Percentiles rank a stretch among this genome's conserved stretches.
Evolutionary conservation across 2,329 filamentous ascomycete genomes (phyloP).

Genomic region (Ceratocystis huliohia): DNA sequence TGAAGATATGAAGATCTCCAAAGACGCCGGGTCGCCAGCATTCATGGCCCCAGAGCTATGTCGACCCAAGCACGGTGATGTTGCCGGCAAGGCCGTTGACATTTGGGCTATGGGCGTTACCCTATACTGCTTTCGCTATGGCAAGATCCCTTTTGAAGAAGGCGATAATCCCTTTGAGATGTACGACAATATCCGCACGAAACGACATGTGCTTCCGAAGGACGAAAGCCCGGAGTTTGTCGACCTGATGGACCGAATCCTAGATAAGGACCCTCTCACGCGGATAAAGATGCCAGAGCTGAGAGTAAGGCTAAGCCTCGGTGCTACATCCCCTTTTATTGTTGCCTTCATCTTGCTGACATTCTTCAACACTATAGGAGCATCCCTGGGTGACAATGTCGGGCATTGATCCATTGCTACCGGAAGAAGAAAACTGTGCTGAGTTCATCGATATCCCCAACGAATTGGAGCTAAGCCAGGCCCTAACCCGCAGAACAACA

Average conservation of each 20-base stretch:
- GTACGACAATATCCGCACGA: constrained; percentile 73
- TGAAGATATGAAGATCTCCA: constrained; percentile 76
- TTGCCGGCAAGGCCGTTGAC: constrained; percentile 81
- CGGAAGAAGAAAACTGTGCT: constrained; percentile 74
- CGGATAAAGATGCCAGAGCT: constrained; percentile 74
- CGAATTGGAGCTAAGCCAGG: constrained; percentile 76
- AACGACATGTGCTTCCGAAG: constrained; percentile 48
- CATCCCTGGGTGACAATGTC: constrained; percentile 86
- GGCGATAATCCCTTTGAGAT: constrained; percentile 62
- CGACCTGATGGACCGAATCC: constrained; percentile 58
- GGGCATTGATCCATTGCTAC: constrained; percentile 64
- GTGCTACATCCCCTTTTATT: not conserved
- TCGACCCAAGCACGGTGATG: constrained; percentile 68
- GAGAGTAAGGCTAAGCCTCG: constrained; percentile 43
- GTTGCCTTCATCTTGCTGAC: not conserved
- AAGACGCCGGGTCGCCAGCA: constrained; percentile 86
- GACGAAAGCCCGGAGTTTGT: constrained; percentile 55
- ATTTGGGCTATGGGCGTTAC: constrained; percentile 99
- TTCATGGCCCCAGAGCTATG: constrained; percentile 92
- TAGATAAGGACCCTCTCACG: constrained; percentile 75
- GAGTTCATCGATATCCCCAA: constrained; percentile 72
- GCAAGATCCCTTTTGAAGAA: constrained; percentile 73
- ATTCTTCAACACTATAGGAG: constrained; percentile 39
- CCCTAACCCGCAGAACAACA: constrained; percentile 81
- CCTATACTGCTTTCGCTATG: constrained; percentile 83